Conservation (phyloP, 2,329 filamentous ascomycete genomes). For the Xylariales sp. region DNA sequence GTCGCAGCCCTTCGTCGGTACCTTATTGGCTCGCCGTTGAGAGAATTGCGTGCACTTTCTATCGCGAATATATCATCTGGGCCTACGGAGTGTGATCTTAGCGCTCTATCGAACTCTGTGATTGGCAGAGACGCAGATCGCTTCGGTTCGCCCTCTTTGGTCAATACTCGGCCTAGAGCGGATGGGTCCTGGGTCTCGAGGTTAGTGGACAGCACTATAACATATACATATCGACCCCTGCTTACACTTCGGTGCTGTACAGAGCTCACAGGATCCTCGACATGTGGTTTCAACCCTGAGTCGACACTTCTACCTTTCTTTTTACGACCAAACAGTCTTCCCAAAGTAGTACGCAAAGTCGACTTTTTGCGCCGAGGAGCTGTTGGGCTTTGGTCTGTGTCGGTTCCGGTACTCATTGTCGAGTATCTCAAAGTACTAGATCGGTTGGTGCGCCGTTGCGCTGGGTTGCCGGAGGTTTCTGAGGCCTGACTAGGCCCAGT, state of each 20-base stretch:
- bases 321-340: conserved; percentile 54
- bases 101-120: conserved; percentile 54
- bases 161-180: conserved; percentile 26
- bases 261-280: conserved; percentile 21
- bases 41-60: conserved; percentile 49
- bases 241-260: conserved; percentile 48
- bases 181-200: conserved; percentile 31
- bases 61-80: conserved; percentile 50
- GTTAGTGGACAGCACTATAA: too few species aligned
- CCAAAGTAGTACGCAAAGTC: conserved; percentile 49
- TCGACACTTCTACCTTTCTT: conserved; percentile 40
- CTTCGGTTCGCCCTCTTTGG: conserved; percentile 38
- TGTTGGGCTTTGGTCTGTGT: conserved; percentile 26
- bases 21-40: conserved; percentile 39
- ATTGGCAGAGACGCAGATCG: conserved; percentile 56
- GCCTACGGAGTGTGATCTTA: conserved; percentile 58
- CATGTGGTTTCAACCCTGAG: conserved; percentile 22
- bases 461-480: conserved; percentile 21
- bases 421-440: conserved; percentile 43
- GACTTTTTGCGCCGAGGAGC: conserved; percentile 53
- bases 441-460: conserved; percentile 30
- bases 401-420: conserved; percentile 38
- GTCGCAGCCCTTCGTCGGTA: conserved; percentile 36
- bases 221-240: too few species aligned
- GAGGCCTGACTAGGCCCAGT: conserved; percentile 23